Evolutionary conservation across 208 protist species (phyloP).

Genomic region (Acanthamoeba triangularis): DNA sequence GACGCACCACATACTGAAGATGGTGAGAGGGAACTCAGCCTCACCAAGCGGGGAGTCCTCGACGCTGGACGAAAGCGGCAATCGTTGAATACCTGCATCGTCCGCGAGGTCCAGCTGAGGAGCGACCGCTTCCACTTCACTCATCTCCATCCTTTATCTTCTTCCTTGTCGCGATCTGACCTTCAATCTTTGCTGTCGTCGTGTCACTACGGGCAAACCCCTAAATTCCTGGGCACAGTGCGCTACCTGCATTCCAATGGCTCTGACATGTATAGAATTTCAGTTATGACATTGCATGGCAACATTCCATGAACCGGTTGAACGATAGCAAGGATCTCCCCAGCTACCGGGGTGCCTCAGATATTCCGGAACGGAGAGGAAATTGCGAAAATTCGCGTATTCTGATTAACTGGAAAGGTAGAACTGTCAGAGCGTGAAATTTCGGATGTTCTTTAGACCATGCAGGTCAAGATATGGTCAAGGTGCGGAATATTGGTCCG

Average conservation of each 20-base stretch:
- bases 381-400: not conserved
- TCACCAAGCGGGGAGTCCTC: conserved; percentile 10
- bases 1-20: conserved; percentile 71
- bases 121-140: not conserved
- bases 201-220: no score
- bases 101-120: not conserved
- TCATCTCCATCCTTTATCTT: not conserved
- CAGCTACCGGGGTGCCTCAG: no score
- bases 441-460: no score
- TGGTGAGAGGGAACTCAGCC: conserved; percentile 54
- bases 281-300: no score
- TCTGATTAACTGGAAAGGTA: not conserved
- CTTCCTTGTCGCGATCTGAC: not conserved
- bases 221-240: no score
- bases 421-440: no score
- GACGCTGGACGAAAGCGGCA: not conserved
- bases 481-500: not conserved
- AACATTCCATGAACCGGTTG: no score
- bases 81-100: not conserved
- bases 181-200: not conserved
- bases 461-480: not conserved
- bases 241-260: no score
- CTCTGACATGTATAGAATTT: no score
- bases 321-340: no score
- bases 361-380: not conserved